Evolutionary conservation across 192 early-diverging fungal genomes (phyloP).

Genomic region (Umbelopsis sp.): DNA sequence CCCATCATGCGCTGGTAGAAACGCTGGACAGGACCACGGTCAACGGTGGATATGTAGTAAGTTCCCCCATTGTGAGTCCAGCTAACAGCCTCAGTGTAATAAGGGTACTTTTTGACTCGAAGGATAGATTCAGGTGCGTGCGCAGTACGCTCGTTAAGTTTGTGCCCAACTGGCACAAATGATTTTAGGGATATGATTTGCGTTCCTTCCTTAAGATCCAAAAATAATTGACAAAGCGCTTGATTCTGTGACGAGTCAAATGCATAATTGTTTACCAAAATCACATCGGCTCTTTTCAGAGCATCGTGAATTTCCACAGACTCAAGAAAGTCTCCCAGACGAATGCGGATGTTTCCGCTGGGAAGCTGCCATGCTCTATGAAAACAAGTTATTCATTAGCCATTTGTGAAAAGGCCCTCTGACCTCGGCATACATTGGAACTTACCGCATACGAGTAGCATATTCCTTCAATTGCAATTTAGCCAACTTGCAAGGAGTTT

Average conservation of each 20-base stretch:
- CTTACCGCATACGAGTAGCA: conserved; percentile 73
- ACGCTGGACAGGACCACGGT: conserved; percentile 58
- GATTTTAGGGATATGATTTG: conserved; percentile 84
- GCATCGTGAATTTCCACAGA: conserved; percentile 64
- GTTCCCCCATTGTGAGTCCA: conserved; percentile 81
- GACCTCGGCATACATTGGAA: no score
- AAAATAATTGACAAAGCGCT: conserved; percentile 76
- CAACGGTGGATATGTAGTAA: conserved; percentile 82
- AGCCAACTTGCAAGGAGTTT: conserved; percentile 80
- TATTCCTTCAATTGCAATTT: conserved; percentile 83
- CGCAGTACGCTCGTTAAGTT: conserved; percentile 72
- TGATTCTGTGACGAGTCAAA: conserved; percentile 89
- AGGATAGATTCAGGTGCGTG: conserved; percentile 75
- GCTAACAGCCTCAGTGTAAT: conserved; percentile 73
- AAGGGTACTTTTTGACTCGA: conserved; percentile 63
- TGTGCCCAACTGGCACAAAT: conserved; percentile 80
- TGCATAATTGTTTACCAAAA: conserved; percentile 97
- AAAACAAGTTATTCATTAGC: not conserved
- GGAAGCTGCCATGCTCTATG: conserved; percentile 59
- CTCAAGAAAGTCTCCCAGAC: conserved; percentile 88
- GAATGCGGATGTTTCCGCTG: conserved; percentile 66
- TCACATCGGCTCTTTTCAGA: conserved; percentile 84
- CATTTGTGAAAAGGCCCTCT: no score
- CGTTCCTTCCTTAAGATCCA: conserved; percentile 89
- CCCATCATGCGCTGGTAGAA: conserved; percentile 34